Conservation (phyloP, 495 filamentous ascomycete genomes). For the Xanthoparmelia taractica region DNA sequence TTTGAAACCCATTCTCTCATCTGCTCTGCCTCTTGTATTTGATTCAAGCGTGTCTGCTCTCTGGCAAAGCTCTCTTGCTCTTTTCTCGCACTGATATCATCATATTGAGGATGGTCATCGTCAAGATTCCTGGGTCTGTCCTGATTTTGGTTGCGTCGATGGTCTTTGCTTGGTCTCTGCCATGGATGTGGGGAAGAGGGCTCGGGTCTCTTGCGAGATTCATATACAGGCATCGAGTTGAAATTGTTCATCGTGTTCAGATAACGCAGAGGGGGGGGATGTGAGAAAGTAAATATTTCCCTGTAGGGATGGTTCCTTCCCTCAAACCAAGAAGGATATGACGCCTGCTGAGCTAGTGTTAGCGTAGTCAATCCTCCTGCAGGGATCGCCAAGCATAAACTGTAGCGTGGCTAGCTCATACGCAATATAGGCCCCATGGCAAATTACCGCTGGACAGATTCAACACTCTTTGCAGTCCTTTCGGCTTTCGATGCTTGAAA, state of each 20-base stretch:
- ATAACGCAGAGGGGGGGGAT: background rate
- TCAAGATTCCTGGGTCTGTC: slow-evolving; percentile 12
- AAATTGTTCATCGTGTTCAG: background rate
- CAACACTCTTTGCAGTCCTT: background rate
- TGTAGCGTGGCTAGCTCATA: background rate
- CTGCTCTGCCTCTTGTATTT: slow-evolving; percentile 66
- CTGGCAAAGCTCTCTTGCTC: slow-evolving; percentile 27
- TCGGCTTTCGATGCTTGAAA: background rate
- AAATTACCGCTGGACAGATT: background rate
- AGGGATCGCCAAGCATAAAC: background rate
- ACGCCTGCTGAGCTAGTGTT: background rate
- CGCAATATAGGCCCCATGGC: background rate
- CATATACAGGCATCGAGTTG: background rate
- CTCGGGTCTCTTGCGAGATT: slow-evolving; percentile 15
- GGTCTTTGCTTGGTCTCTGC: slow-evolving; percentile 17
- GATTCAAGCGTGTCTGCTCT: slow-evolving; percentile 50
- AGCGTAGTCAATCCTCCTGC: background rate
- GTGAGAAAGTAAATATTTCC: background rate
- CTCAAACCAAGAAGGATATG: background rate
- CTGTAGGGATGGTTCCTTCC: background rate
- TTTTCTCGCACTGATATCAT: slow-evolving; percentile 14
- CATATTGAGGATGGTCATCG: background rate
- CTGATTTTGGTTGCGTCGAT: slow-evolving; percentile 15
- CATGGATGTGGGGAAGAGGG: slow-evolving; percentile 12
- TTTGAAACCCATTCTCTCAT: slow-evolving; percentile 80